A percentile compares a stretch with the other conserved stretches of the same genome.
Evolutionary conservation across 176 grass and related monocot species (phyloP).

Genomic region (Cymbopogon citratus): DNA sequence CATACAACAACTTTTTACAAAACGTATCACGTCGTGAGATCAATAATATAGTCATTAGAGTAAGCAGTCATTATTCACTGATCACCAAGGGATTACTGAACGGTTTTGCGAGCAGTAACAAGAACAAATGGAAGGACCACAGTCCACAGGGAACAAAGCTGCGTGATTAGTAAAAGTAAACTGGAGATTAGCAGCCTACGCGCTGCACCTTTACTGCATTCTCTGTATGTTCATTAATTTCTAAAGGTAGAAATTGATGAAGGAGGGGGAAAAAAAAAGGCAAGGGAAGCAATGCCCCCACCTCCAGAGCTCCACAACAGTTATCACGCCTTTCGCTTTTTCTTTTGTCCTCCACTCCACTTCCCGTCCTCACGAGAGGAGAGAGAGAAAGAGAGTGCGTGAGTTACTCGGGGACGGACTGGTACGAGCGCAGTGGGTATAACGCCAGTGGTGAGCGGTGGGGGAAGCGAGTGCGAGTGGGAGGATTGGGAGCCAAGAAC

Average conservation of each 20-base stretch:
- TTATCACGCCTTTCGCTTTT: constrained; percentile 32
- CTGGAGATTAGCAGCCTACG: constrained; percentile 18
- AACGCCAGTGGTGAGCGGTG: constrained; percentile 22
- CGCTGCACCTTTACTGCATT: neutral
- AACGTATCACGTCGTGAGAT: no score
- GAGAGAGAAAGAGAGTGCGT: constrained; percentile 19
- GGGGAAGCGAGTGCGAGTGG: neutral
- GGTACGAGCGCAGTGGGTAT: neutral
- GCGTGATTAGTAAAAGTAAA: constrained; percentile 24
- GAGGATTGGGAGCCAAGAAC: constrained; percentile 16
- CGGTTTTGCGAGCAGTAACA: neutral
- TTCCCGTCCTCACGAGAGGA: constrained; percentile 16
- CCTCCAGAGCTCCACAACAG: constrained; percentile 27
- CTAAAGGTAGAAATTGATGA: neutral
- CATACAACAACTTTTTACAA: neutral
- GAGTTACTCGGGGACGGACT: constrained; percentile 18
- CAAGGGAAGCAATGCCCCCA: constrained; percentile 17
- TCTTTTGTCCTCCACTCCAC: constrained; percentile 23
- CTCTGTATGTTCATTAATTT: neutral
- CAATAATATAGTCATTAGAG: no score
- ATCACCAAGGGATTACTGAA: no score
- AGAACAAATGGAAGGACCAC: neutral
- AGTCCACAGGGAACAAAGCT: neutral
- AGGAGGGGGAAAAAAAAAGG: neutral
- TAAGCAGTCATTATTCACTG: no score